Percentiles rank a stretch among this genome's conserved stretches.
Conservation (phyloP, 2,329 filamentous ascomycete species). For the Pestalotiopsis sp. region DNA sequence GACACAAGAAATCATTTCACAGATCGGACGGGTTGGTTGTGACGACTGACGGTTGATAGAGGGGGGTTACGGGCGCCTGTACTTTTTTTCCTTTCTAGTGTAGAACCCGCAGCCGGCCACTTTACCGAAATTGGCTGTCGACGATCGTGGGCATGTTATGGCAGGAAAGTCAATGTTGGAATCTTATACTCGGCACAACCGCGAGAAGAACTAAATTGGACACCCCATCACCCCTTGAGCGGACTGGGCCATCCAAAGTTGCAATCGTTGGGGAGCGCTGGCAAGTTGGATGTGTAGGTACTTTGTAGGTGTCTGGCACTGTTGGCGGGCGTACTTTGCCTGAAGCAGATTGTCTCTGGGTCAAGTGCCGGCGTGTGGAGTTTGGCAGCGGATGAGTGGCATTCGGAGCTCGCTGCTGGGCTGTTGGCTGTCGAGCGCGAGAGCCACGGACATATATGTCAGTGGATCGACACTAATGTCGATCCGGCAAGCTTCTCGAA, state of each 20-base stretch:
- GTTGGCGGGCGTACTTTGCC: background rate
- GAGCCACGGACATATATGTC: background rate
- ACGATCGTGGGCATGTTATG: background rate
- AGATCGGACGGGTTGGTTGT: background rate
- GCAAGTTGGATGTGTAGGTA: too few relatives aligned
- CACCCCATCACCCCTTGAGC: background rate
- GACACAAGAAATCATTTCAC: background rate
- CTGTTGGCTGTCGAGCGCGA: background rate
- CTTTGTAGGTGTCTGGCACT: background rate
- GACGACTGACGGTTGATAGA: background rate
- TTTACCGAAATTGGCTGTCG: background rate
- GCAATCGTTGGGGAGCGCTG: background rate
- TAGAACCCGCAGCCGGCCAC: background rate
- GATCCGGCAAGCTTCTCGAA: conserved; percentile 6
- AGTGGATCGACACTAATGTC: conserved; percentile 1
- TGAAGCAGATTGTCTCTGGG: background rate
- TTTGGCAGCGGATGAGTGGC: background rate
- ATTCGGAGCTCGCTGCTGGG: background rate
- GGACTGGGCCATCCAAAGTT: background rate
- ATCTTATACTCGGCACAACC: background rate
- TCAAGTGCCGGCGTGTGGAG: conserved; percentile 5
- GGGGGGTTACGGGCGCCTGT: background rate
- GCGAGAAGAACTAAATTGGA: background rate
- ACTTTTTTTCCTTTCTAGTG: background rate
- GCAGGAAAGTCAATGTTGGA: background rate